Evolutionary conservation across 345 rosid genomes (phyloP), one percentile per base, ranked within the genome.

Genomic region (Crucihimalaya himalaica): DNA sequence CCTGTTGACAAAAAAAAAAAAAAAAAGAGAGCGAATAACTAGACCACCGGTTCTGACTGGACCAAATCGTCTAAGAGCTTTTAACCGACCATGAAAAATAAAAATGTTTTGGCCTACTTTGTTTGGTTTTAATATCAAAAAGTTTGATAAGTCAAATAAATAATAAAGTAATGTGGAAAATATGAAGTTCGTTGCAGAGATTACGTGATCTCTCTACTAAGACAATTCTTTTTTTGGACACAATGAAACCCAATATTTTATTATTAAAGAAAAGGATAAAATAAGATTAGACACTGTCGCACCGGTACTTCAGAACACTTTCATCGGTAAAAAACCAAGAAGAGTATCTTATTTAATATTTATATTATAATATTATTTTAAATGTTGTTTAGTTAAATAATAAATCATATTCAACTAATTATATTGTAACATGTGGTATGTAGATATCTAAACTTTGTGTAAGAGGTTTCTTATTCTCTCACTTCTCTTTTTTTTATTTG

Each of bases 81-180:
- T 61, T 39, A 62, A 51, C 68, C 61, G 61, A 71, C 75, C 16
- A 51, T 35, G 10, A 14, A 45, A 71, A 50, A 6, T 13, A 16
- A 50, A 32, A 8, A 34, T 27, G 19, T 28, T 19, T 18, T 7
- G 68, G 55, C 12, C 37, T 14, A 21, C 7, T 7, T 23, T 8
- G 2, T 55, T 15, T 42, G 14, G 29, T 46, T 58, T 46, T 46
- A 20, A 56, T 15, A 20, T 70, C 19, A 3, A 20, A 65, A 47
- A 40, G 12, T 11, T 59, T 58, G 39, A 60, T 32, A 51, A 60
- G 79, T 68, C 79, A 75, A 68, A 64, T 4, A 4, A 54, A 62
- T 52, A 11, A 42, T 60, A 52, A 75, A 75, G 19, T 52, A 61
- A 62, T 42, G 74, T 68, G 47, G 57, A 61, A 74, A 68, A 60